These are phyloP conservation scores for Butyriboletus loyo DNA, from an alignment of 768 basidiomycete genomes.

Conservation along the genomic window DNA sequence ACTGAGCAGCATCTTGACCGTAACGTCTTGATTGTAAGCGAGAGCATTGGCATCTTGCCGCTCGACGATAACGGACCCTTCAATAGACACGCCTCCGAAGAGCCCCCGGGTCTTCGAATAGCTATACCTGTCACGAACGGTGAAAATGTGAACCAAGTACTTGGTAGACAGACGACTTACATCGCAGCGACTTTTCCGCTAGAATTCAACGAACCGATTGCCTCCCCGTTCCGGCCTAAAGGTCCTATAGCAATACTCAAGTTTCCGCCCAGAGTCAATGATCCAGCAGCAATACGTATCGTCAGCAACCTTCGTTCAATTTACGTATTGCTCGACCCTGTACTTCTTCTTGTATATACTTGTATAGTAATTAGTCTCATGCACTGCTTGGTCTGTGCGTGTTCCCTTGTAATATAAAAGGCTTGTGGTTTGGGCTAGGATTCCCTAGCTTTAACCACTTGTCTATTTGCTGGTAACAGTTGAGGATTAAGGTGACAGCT, in stretches of 20 bases:
- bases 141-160: not conserved
- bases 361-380: too few relatives aligned
- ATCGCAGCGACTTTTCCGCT: slow-evolving; percentile 90
- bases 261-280: slow-evolving; percentile 86
- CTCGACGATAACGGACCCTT: slow-evolving; percentile 90
- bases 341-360: too few relatives aligned
- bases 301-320: too few relatives aligned
- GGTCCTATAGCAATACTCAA: slow-evolving; percentile 89
- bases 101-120: slow-evolving; percentile 91
- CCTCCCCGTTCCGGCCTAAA: slow-evolving; percentile 91
- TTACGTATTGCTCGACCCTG: too few relatives aligned
- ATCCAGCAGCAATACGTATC: too few relatives aligned
- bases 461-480: too few relatives aligned
- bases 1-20: slow-evolving; percentile 74
- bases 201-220: slow-evolving; percentile 74
- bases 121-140: slow-evolving; percentile 58
- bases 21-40: slow-evolving; percentile 75
- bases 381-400: too few relatives aligned
- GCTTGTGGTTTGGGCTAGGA: too few relatives aligned
- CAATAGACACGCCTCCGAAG: slow-evolving; percentile 87
- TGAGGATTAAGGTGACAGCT: too few relatives aligned
- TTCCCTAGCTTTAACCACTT: too few relatives aligned
- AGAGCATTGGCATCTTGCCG: slow-evolving; percentile 88
- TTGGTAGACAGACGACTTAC: slow-evolving; percentile 38
- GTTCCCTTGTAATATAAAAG: too few relatives aligned